Base-by-base conservation (phyloP, 257 asterid genomes). In the Mitragyna speciosa region DNA sequence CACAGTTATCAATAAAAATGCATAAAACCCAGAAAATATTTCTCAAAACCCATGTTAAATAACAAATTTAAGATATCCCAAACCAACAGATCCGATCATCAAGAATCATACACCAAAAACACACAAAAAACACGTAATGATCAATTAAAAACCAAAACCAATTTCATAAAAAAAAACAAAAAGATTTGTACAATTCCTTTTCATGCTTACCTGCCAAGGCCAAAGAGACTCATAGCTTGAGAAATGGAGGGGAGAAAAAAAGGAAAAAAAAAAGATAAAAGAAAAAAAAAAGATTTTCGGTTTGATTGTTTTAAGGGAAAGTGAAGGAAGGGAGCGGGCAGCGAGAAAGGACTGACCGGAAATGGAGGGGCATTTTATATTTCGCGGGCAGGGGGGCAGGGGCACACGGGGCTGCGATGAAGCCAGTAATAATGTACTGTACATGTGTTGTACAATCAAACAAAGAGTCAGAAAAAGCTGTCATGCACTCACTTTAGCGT, bases 221-320 rank as follows among this genome's bases (percentile, higher is more conserved):
- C 98, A 80, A 94, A 94, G 85, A 94, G 97, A 94, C 98, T 94
- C 98, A 92, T 94, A 78, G 87, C 86, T 86, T 36, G 70, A 22
- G 64, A 64, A 67, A 80, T 31, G 51, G 65, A 43, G 70, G 67
- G 83, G 56, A 52, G 30, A 70, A 26, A 28, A 16, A 61, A 17
- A 33, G 26, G 52, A 28, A 9, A 8, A 64, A 7, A 22, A 59
- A 59, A 1, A 73, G 48, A 72, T 11, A 36, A 22, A 68, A 14
- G n/a, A 59, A 41, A 66, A 51, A 47, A 6, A 77, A 36, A 22
- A 59, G 41, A 51, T 81, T 20, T 66, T 26, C 28, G 16, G 20
- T 39, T 47, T 68, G 86, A 75, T 75, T 70, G 77, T 31, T 8
- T 16, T 14, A 31, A 47, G 22, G 33, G 83, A 51, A 79, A 41